Evolutionary conservation across 2,329 filamentous ascomycete genomes (phyloP).

Genomic region (Aureobasidium melanogenum): DNA sequence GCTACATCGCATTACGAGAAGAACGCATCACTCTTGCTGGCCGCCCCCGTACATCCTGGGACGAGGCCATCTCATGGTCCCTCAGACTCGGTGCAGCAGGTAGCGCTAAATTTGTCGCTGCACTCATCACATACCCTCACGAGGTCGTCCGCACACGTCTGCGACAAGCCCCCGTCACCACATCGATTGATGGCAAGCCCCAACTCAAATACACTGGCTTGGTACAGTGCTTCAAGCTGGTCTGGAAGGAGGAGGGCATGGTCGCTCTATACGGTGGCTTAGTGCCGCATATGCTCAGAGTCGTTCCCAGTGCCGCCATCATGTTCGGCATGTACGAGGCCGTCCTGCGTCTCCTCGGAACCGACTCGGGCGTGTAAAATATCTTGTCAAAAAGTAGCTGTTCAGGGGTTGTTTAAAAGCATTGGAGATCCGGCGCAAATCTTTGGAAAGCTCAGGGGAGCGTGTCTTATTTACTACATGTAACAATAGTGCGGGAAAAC

Average conservation of each 20-base stretch:
- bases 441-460: neutral
- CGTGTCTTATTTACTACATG: neutral
- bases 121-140: constrained; percentile 81
- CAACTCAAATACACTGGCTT: constrained; percentile 80
- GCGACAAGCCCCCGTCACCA: constrained; percentile 65
- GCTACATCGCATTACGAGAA: constrained; percentile 57
- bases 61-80: constrained; percentile 66
- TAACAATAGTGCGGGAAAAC: neutral
- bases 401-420: neutral
- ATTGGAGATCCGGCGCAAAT: neutral
- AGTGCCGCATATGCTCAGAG: constrained; percentile 82
- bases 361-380: constrained; percentile 30
- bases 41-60: constrained; percentile 58
- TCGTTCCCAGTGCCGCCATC: constrained; percentile 86
- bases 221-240: constrained; percentile 76
- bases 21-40: constrained; percentile 47
- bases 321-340: constrained; percentile 82
- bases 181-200: constrained; percentile 42
- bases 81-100: constrained; percentile 74
- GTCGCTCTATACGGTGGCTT: constrained; percentile 81
- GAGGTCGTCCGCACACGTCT: constrained; percentile 81
- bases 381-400: neutral
- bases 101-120: constrained; percentile 75
- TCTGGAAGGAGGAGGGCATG: constrained; percentile 83
- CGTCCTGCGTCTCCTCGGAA: constrained; percentile 40